phyloP scores from a whole-genome alignment of 257 asterid species.

The Nicotiana otophora region DNA sequence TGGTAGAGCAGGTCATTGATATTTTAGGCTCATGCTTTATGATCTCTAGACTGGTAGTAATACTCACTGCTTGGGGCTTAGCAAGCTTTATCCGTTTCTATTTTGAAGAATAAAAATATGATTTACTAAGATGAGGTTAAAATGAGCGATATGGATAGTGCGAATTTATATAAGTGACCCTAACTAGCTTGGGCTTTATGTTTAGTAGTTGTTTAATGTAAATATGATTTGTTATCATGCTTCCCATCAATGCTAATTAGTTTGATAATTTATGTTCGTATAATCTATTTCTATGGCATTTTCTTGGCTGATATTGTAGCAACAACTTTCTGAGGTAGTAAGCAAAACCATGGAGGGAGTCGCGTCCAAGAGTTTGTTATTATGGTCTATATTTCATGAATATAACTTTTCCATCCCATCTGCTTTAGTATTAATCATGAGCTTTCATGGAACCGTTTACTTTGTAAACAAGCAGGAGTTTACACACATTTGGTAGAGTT shows the following conservation, averaged over 20 bases:
- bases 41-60: not conserved
- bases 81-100: slow-evolving; percentile 10
- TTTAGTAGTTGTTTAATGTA: too few species aligned
- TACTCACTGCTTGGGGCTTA: slow-evolving; percentile 10
- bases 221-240: not conserved
- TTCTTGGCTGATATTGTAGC: too few species aligned
- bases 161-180: too few species aligned
- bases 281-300: too few species aligned
- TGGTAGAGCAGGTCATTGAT: not conserved
- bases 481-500: slow-evolving; percentile 9
- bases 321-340: not conserved
- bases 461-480: not conserved
- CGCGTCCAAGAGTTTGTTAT: not conserved
- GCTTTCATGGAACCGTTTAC: not conserved
- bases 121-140: too few species aligned
- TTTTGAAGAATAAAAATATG: slow-evolving; percentile 21
- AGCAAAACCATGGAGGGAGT: too few species aligned
- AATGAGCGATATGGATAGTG: too few species aligned
- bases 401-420: not conserved
- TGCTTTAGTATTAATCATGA: not conserved
- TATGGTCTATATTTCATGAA: not conserved
- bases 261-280: too few species aligned
- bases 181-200: too few species aligned
- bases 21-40: not conserved
- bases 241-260: not conserved